Base-by-base conservation (phyloP, 805 yeast genomes). In the Torulaspora gathmanii region DNA sequence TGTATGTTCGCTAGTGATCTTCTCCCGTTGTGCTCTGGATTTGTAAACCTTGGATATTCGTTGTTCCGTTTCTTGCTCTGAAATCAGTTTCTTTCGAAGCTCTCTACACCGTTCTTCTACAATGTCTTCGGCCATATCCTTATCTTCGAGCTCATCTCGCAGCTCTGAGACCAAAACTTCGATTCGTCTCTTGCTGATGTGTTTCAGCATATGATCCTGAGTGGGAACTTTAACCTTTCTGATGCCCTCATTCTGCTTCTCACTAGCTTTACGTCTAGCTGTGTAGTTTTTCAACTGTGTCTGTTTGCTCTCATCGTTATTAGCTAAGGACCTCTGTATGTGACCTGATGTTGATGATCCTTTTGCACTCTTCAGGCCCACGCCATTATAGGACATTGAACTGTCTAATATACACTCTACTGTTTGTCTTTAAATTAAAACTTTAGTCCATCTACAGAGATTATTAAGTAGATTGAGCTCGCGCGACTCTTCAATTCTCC, bases 291-390 rank as follows among this genome's bases (percentile, higher is more conserved):
- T 39, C 31, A 39, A n/a, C 15, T 25, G 33, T 11, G 25, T 13
- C 25, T 30, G 37, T 12, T 15, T 50, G 13, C 41, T 39, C 30
- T 41, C 46, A 11, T 42, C 33, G 26, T 47, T 52, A 12, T 50
- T 31, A 1, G 63, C 65, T 17, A 63, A 43, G 5, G 68, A 63
- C 35, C 53, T 45, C 45, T 62, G 67, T 2, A 64, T 46, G 36
- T 61, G 64, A 5, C 68, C 68, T 2, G 67, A 62, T 1, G 68
- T 64, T 12, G 64, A 51, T 2, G 65, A 60, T 1, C 68, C 68
- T 46, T 64, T 64, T 3, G 68, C 67, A 35, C 59, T 55, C 19
- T 54, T 52, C 34, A 64, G 40, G 3, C 68, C 68, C 7, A 64
- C 52, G 5, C 63, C 64, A 40, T 61, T 59, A 38, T 58, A 59